Percentiles rank a stretch among this genome's conserved stretches.
phyloP scores from a whole-genome alignment of 2,329 filamentous ascomycete genomes.

The Nemania sp. region DNA sequence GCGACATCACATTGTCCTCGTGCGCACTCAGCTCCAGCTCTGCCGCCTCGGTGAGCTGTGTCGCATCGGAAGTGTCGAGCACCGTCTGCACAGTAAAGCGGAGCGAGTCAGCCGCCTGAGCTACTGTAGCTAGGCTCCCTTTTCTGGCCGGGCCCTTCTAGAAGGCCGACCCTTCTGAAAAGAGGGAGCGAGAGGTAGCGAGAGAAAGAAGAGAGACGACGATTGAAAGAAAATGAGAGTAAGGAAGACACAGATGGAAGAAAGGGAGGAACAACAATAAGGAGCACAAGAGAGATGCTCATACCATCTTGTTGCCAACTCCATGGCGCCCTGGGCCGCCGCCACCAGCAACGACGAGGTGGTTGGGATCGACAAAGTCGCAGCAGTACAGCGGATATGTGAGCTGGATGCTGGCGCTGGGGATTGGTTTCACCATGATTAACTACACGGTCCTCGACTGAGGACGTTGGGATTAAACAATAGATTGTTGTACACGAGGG shows the following conservation, averaged over 20 bases:
- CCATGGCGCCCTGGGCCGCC: constrained; percentile 81
- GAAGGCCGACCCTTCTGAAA: neutral
- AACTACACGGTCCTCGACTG: constrained; percentile 6
- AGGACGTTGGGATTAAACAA: constrained; percentile 5
- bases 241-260: neutral
- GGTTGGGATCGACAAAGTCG: constrained; percentile 79
- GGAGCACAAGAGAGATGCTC: constrained; percentile 35
- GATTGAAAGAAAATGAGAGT: neutral
- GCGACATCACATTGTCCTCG: constrained; percentile 86
- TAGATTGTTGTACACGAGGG: no score
- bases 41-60: constrained; percentile 65
- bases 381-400: constrained; percentile 85
- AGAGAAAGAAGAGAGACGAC: neutral
- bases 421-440: constrained; percentile 42
- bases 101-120: constrained; percentile 25
- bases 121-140: no score
- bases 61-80: constrained; percentile 68
- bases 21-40: constrained; percentile 79
- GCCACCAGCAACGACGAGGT: constrained; percentile 82
- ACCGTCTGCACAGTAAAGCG: constrained; percentile 57
- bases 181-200: neutral
- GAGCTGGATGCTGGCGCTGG: constrained; percentile 65
- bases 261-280: neutral
- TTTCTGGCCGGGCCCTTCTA: no score
- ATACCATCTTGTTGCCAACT: constrained; percentile 83